A percentile compares a stretch with the other conserved stretches of the same genome.
Evolutionary conservation across 352 stramenopile species (phyloP).

Genomic region (Globisporangium ultimum): DNA sequence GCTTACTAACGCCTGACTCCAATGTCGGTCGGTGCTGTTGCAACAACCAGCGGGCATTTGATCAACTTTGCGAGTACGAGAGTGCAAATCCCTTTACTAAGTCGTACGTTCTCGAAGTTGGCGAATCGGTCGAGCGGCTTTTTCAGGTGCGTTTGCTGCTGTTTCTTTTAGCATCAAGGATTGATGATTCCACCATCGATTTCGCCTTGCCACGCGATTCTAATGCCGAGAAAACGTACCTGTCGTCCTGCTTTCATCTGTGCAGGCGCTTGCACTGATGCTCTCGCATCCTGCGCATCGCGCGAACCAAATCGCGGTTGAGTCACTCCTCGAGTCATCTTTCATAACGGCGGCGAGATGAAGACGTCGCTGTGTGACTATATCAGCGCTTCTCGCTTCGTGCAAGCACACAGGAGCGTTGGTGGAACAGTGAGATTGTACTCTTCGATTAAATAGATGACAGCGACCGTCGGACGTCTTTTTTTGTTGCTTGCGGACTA

Average conservation of each 20-base stretch:
- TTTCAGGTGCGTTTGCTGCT: constrained; percentile 36
- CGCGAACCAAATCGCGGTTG: constrained; percentile 37
- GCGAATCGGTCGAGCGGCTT: constrained; percentile 44
- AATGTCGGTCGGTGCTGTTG: not conserved
- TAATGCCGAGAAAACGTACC: not conserved
- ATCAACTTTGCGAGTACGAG: constrained; percentile 45
- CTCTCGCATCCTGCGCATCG: constrained; percentile 51
- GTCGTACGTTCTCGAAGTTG: constrained; percentile 49
- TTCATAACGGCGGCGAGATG: not conserved
- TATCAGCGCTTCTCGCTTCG: constrained; percentile 6
- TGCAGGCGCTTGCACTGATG: constrained; percentile 35
- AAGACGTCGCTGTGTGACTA: not conserved
- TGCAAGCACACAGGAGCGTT: not conserved
- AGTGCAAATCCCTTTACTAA: constrained; percentile 38
- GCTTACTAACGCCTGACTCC: not conserved
- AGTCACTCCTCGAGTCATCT: constrained; percentile 33
- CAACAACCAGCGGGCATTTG: constrained; percentile 23
- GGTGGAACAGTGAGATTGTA: constrained; percentile 15
- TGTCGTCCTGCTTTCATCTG: not conserved
- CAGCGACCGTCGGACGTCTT: constrained; percentile 12
- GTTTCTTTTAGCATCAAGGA: constrained; percentile 6
- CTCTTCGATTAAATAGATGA: constrained; percentile 26
- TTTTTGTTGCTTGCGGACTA: not conserved
- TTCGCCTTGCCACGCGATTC: too few relatives aligned
- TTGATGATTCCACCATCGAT: too few relatives aligned